These are phyloP conservation scores for Umbelopsis sp. DNA, from an alignment of 371 early-diverging fungal genomes.

Conservation along the genomic window DNA sequence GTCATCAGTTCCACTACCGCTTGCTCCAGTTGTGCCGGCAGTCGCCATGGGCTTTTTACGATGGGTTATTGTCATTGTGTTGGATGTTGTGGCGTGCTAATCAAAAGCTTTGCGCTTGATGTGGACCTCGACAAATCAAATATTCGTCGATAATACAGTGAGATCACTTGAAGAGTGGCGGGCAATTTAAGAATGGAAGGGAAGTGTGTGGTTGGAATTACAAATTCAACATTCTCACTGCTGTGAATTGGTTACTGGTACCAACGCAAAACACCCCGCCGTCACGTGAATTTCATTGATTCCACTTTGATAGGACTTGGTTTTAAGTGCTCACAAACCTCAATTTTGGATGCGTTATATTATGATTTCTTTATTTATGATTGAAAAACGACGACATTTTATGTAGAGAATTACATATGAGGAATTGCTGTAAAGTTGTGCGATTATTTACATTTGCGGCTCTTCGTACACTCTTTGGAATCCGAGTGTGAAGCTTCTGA, in stretches of 20 bases:
- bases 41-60: conserved; percentile 42
- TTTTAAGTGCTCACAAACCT: no score
- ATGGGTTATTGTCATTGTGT: conserved; percentile 52
- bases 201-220: background rate
- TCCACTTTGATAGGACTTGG: no score
- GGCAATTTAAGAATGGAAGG: background rate
- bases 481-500: background rate
- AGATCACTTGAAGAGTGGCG: background rate
- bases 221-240: no score
- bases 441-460: background rate
- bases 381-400: no score
- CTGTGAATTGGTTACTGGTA: no score
- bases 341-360: no score
- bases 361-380: no score
- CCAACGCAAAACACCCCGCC: no score
- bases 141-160: background rate
- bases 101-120: background rate
- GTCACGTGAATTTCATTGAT: no score
- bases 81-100: conserved; percentile 19
- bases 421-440: no score
- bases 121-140: background rate
- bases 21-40: conserved; percentile 26
- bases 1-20: conserved; percentile 38
- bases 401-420: no score
- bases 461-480: background rate